Base-by-base conservation (phyloP, 192 early-diverging fungal genomes). In the Gigaspora rosea region DNA sequence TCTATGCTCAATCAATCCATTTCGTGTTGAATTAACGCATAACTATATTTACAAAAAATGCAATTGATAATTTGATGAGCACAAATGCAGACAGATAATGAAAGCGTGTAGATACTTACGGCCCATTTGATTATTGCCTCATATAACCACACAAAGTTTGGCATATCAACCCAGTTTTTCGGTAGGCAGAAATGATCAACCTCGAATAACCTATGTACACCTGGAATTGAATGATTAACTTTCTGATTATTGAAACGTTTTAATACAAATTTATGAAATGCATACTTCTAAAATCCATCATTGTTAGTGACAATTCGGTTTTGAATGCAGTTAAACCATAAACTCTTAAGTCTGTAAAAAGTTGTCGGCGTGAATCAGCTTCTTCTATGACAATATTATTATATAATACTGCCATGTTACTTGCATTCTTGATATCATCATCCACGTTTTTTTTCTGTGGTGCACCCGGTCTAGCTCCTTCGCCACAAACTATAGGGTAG, bases 11-110 rank as follows among this genome's bases (percentile, higher is more conserved):
- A 73, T 73, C 71, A 73, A 73, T 59, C 56, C 56, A 56, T 73
- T 59, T 59, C 71, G 71, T 56, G 71, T 75, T 47, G 73, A 75
- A 75, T 75, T 63, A 75, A 75, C 46, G n/a, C 73, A 49, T 75
- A 75, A 51, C 73, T 75, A 75, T 75, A 75, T 75, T 75, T 49
- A 49, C 57, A 75, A 61, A 75, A 75, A 63, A n/a, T 75, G 59
- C 46, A 48, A 63, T 75, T 63, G n/a, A 63, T 63, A 49, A 63
- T 75, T 75, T 59, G 56, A 73, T 73, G 35, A 59, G 71, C 52
- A 59, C 71, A 68, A 48, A 68, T 65, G 63, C 35, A 65, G 0
- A 65, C 36, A 65, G 35, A 65, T 46, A 65, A 65, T 65, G 63
- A 65, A 65, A 64, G 50, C 47, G 27, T 58, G 57, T 3, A 75